Conservation (phyloP, 2,329 filamentous ascomycete genomes). For the Chalaropsis ovoidea region DNA sequence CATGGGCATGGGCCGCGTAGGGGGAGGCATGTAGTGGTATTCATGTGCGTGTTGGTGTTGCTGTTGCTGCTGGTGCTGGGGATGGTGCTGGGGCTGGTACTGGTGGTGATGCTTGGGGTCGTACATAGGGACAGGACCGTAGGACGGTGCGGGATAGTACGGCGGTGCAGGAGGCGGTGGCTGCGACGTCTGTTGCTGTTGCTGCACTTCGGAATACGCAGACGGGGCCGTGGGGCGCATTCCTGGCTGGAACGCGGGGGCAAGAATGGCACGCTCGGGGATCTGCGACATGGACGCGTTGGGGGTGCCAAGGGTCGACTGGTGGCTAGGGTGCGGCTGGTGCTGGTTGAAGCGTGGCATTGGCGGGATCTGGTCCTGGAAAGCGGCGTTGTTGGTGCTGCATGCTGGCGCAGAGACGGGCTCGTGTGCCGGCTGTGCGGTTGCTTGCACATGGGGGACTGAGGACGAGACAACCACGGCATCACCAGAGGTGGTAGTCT, state of each 20-base stretch:
- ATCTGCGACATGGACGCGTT: constrained; percentile 63
- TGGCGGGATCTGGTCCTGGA: constrained; percentile 12
- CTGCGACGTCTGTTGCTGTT: constrained; percentile 30
- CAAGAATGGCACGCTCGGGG: constrained; percentile 83
- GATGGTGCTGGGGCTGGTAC: constrained; percentile 35
- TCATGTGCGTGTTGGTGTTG: constrained; percentile 33
- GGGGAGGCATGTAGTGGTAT: constrained; percentile 29
- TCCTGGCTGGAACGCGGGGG: constrained; percentile 67
- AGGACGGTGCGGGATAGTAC: not conserved
- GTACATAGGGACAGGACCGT: not conserved
- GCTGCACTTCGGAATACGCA: constrained; percentile 43
- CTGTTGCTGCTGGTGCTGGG: no score
- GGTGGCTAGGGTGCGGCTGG: not conserved
- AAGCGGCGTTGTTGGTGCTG: constrained; percentile 35
- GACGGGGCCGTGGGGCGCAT: constrained; percentile 40
- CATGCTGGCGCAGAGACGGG: constrained; percentile 36
- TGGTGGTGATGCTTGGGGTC: constrained; percentile 32
- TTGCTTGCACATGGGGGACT: not conserved
- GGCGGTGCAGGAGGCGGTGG: constrained; percentile 1
- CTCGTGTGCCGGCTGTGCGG: constrained; percentile 50
- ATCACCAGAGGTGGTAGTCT: constrained; percentile 14
- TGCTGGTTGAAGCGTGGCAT: not conserved
- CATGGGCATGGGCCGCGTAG: constrained; percentile 31
- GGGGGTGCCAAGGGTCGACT: not conserved
- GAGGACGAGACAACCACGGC: constrained; percentile 14